phyloP scores from a whole-genome alignment of 352 stramenopile genomes.

The Phytophthora pluvialis region DNA sequence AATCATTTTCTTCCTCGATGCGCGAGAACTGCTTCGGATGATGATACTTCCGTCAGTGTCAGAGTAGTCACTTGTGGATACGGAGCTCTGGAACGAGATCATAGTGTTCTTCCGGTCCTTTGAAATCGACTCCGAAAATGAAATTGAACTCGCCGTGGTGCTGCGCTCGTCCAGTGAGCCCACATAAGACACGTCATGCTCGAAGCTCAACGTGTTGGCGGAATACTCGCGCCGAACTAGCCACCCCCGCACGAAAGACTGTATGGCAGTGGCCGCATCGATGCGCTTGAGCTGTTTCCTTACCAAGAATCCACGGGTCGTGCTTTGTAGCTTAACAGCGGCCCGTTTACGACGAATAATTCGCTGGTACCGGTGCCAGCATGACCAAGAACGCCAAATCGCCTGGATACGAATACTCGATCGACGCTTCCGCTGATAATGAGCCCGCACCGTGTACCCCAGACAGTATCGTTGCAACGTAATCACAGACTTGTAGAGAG shows the following conservation, averaged over 20 bases:
- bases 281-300: slow-evolving; percentile 50
- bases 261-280: slow-evolving; percentile 63
- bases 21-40: slow-evolving; percentile 51
- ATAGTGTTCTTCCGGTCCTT: slow-evolving; percentile 60
- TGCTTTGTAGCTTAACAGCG: slow-evolving; percentile 60
- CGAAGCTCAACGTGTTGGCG: slow-evolving; percentile 81
- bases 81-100: slow-evolving; percentile 58
- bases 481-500: slow-evolving; percentile 75
- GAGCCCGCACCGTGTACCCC: slow-evolving; percentile 55
- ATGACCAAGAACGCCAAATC: slow-evolving; percentile 56
- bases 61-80: slow-evolving; percentile 69
- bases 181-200: slow-evolving; percentile 79
- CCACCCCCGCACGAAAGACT: slow-evolving; percentile 85
- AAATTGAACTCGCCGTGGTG: slow-evolving; percentile 54
- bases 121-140: slow-evolving; percentile 57
- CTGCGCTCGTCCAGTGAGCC: slow-evolving; percentile 63
- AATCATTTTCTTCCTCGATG: slow-evolving; percentile 66
- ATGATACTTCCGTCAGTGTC: slow-evolving; percentile 55
- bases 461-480: slow-evolving; percentile 79
- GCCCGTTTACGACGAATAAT: slow-evolving; percentile 47
- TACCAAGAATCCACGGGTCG: slow-evolving; percentile 50
- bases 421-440: slow-evolving; percentile 57
- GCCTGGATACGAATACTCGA: slow-evolving; percentile 63
- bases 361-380: slow-evolving; percentile 50
- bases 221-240: slow-evolving; percentile 80